phyloP scores from a whole-genome alignment of 305 asterid species.

The Striga hermonthica region DNA sequence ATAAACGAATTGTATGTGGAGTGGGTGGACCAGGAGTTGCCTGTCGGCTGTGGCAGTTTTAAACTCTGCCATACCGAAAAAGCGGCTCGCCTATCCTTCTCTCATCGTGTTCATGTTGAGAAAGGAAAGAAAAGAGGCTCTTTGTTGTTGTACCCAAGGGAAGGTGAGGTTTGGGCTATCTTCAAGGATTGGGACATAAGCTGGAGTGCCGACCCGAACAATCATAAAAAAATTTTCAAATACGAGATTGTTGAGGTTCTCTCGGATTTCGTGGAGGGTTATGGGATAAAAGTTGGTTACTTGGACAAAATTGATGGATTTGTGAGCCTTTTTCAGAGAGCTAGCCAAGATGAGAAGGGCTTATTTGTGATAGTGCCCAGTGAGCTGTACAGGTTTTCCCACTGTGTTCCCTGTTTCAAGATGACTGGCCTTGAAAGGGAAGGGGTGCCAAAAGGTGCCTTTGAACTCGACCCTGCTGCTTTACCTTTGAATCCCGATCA shows the following conservation, averaged over 20 bases:
- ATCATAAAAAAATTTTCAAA: constrained; percentile 36
- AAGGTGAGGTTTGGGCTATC: constrained; percentile 86
- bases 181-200: constrained; percentile 57
- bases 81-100: constrained; percentile 42
- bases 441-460: constrained; percentile 71
- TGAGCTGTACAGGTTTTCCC: constrained; percentile 66
- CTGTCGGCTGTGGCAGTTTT: constrained; percentile 82
- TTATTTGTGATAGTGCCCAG: constrained; percentile 40
- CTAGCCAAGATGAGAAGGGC: constrained; percentile 27
- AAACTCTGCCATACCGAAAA: constrained; percentile 41
- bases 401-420: constrained; percentile 52
- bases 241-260: constrained; percentile 77
- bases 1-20: constrained; percentile 30
- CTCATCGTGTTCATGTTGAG: constrained; percentile 54
- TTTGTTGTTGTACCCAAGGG: constrained; percentile 51
- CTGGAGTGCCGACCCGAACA: constrained; percentile 53
- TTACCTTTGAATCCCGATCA: constrained; percentile 47
- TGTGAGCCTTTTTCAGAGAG: constrained; percentile 59
- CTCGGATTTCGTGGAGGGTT: constrained; percentile 44
- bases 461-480: constrained; percentile 81
- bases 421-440: constrained; percentile 65
- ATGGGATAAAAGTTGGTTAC: constrained; percentile 49
- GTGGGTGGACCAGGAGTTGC: constrained; percentile 56
- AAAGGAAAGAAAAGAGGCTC: constrained; percentile 48
- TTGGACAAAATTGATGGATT: constrained; percentile 67